Percentiles rank a stretch among this genome's conserved stretches.
Conservation (phyloP, 2,329 filamentous ascomycete species). For the Aspergillus tubingensis region DNA sequence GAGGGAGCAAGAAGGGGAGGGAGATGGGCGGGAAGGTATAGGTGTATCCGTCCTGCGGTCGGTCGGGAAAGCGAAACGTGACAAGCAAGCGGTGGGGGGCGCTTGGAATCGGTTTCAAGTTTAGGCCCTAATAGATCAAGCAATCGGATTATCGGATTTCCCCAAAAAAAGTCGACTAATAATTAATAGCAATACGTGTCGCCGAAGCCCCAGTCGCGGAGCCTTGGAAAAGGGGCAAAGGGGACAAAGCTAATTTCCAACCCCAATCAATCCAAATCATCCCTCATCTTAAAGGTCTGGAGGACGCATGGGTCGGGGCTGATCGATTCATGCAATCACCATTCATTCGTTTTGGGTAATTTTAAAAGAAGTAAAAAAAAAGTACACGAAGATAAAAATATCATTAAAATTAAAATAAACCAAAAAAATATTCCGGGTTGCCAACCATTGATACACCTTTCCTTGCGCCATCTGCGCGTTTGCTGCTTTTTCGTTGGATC, state of each 20-base stretch:
- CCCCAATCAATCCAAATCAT: slow-evolving; percentile 3
- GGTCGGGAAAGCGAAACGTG: slow-evolving; percentile 27
- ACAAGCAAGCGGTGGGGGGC: slow-evolving; percentile 21
- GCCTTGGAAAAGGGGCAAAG: slow-evolving; percentile 2
- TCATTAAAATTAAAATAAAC: too few relatives aligned
- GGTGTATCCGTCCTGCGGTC: slow-evolving; percentile 23
- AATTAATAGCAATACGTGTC: neutral
- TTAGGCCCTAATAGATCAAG: slow-evolving; percentile 24
- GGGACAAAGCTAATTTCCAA: neutral
- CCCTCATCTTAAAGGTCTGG: slow-evolving; percentile 1
- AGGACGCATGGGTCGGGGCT: neutral
- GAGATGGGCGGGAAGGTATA: slow-evolving; percentile 29
- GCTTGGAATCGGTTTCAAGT: slow-evolving; percentile 42
- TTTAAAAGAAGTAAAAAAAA: neutral
- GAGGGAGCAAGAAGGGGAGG: slow-evolving; percentile 21
- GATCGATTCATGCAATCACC: neutral
- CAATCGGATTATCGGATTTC: neutral
- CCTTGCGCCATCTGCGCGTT: slow-evolving; percentile 15
- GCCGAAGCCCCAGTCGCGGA: neutral
- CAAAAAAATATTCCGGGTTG: neutral
- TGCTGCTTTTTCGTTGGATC: slow-evolving; percentile 17
- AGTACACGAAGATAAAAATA: too few relatives aligned
- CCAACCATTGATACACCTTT: slow-evolving; percentile 9
- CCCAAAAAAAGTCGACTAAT: neutral
- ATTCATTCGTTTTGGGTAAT: neutral